Conservation (phyloP, 306 rosid genomes). For the Sesbania bispinosa region DNA sequence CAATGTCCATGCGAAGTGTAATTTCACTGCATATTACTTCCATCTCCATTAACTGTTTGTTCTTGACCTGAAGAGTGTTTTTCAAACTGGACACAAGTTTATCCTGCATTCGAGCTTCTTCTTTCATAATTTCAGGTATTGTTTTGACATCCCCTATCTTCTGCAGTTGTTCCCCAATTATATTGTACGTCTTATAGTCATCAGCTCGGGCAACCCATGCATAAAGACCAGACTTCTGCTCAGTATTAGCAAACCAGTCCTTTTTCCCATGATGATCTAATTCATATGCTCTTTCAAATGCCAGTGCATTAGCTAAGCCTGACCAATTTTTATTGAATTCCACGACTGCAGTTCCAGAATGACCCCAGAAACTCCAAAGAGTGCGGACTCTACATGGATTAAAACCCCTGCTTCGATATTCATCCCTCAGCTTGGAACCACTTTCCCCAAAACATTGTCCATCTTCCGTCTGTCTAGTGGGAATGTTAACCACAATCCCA, state of each 20-base stretch:
- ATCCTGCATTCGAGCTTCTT: slow-evolving; percentile 70
- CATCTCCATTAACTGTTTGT: slow-evolving; percentile 60
- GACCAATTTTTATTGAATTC: slow-evolving; percentile 83
- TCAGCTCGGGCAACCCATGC: slow-evolving; percentile 90
- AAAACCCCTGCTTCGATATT: slow-evolving; percentile 65
- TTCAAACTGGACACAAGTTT: slow-evolving; percentile 63
- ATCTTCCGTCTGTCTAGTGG: slow-evolving; percentile 55
- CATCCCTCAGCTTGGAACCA: slow-evolving; percentile 92
- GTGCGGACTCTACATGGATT: slow-evolving; percentile 69
- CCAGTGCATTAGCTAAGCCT: slow-evolving; percentile 72
- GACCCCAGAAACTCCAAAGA: slow-evolving; percentile 66
- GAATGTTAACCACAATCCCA: slow-evolving; percentile 83
- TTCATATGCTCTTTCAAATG: slow-evolving; percentile 82
- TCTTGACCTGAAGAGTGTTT: slow-evolving; percentile 62
- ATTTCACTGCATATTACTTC: slow-evolving; percentile 63
- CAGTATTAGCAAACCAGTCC: slow-evolving; percentile 52
- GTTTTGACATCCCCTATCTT: slow-evolving; percentile 75
- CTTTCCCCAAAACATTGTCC: slow-evolving; percentile 76
- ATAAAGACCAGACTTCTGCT: slow-evolving; percentile 65
- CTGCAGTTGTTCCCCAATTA: slow-evolving; percentile 69
- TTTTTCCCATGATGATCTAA: slow-evolving; percentile 71
- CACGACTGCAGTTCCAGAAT: slow-evolving; percentile 75
- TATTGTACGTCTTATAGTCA: slow-evolving; percentile 58
- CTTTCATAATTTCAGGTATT: slow-evolving; percentile 70
- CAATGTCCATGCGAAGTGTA: slow-evolving; percentile 43